Evolutionary conservation across 768 basidiomycete genomes (phyloP).

Genomic region (Termitomyces sp.): DNA sequence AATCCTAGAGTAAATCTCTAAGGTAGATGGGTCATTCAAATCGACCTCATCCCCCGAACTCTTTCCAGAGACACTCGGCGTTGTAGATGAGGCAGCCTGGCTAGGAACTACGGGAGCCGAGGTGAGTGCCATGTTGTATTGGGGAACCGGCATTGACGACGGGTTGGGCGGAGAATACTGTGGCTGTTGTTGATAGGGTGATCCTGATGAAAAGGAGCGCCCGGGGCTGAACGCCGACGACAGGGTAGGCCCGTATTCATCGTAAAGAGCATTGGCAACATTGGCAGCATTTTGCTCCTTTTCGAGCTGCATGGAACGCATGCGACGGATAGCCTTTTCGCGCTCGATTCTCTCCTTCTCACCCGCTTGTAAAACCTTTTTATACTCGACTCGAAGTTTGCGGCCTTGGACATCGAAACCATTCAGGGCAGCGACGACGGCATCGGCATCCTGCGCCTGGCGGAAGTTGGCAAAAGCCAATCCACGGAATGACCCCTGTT

Average conservation of each 20-base stretch:
- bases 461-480: constrained; percentile 98
- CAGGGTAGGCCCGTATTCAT: constrained; percentile 67
- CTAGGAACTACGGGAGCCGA: constrained; percentile 47
- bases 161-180: constrained; percentile 66
- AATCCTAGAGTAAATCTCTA: constrained; percentile 97
- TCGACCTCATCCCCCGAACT: constrained; percentile 71
- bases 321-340: constrained; percentile 96
- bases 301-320: constrained; percentile 95
- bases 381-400: constrained; percentile 97
- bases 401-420: constrained; percentile 96
- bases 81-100: constrained; percentile 49
- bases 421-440: constrained; percentile 92
- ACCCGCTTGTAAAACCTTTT: constrained; percentile 98
- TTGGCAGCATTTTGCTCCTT: constrained; percentile 54
- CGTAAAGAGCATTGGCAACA: constrained; percentile 47
- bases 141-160: constrained; percentile 37
- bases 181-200: constrained; percentile 47
- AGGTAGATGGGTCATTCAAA: constrained; percentile 89
- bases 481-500: constrained; percentile 93
- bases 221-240: constrained; percentile 60
- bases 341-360: constrained; percentile 99
- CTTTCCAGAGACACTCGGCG: constrained; percentile 65
- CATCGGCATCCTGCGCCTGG: constrained; percentile 84
- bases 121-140: constrained; percentile 36
- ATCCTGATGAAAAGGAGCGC: constrained; percentile 64